These are phyloP conservation scores for Rhytidiadelphus loreus DNA, from an alignment of 225 moss, liverwort and hornwort genomes.

Conservation along the genomic window DNA sequence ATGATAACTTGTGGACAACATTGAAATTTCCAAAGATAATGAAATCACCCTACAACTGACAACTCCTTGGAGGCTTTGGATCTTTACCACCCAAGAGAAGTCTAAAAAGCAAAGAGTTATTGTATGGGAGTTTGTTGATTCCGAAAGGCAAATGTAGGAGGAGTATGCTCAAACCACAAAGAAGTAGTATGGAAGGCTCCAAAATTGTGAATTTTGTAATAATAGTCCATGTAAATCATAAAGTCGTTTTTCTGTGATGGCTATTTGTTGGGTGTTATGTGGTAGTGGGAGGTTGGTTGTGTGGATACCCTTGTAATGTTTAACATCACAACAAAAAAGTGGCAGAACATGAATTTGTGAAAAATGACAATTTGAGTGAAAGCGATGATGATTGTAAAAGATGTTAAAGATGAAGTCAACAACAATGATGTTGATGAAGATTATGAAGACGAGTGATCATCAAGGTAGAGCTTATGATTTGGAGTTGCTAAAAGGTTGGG, in stretches of 20 bases:
- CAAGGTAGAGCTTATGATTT: background rate
- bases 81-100: background rate
- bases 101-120: background rate
- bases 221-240: background rate
- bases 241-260: background rate
- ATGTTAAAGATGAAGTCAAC: background rate
- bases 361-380: background rate
- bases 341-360: background rate
- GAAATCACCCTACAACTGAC: rapidly evolving
- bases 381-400: background rate
- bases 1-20: background rate
- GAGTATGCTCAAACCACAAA: background rate
- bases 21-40: background rate
- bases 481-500: background rate
- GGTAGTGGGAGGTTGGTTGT: background rate
- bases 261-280: background rate
- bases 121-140: background rate
- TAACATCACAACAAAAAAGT: background rate
- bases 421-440: background rate
- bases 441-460: background rate
- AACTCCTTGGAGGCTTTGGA: background rate
- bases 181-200: background rate
- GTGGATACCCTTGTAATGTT: background rate
- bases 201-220: too few relatives aligned
- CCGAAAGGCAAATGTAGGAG: background rate